Conservation (phyloP, 2,329 filamentous ascomycete species). For the Xylaria digitata region DNA sequence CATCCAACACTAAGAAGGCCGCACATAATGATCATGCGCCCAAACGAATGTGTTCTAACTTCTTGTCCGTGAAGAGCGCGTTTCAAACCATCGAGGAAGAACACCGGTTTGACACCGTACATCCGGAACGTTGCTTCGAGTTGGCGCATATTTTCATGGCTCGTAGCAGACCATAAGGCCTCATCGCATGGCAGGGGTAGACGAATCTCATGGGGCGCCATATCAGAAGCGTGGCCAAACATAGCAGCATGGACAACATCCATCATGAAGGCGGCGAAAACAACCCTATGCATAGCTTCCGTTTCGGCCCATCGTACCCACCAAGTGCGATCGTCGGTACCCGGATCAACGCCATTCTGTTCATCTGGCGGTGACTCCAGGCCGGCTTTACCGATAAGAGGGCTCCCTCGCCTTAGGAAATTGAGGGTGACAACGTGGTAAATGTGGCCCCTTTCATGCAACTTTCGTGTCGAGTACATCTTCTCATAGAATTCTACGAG, state of each 20-base stretch:
- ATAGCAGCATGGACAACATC: slow-evolving; percentile 91
- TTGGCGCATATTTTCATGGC: slow-evolving; percentile 78
- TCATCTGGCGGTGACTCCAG: slow-evolving; percentile 81
- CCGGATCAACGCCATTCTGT: slow-evolving; percentile 69
- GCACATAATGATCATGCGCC: slow-evolving; percentile 89
- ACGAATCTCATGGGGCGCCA: slow-evolving; percentile 91
- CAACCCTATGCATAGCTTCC: slow-evolving; percentile 86
- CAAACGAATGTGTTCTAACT: slow-evolving; percentile 88
- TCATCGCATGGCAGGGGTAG: slow-evolving; percentile 89
- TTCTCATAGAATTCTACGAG: slow-evolving; percentile 92
- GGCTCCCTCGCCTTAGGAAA: slow-evolving; percentile 85
- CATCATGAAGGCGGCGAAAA: slow-evolving; percentile 90
- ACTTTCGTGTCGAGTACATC: slow-evolving; percentile 82
- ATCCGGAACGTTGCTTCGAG: slow-evolving; percentile 81
- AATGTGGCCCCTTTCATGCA: slow-evolving; percentile 90
- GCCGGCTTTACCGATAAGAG: slow-evolving; percentile 81
- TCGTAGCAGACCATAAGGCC: slow-evolving; percentile 84
- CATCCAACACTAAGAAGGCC: slow-evolving; percentile 90
- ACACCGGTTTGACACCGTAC: slow-evolving; percentile 81
- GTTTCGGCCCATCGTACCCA: slow-evolving; percentile 92
- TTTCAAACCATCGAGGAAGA: slow-evolving; percentile 87
- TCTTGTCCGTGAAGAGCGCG: slow-evolving; percentile 82
- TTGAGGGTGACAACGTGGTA: slow-evolving; percentile 89
- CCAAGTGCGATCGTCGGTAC: slow-evolving; percentile 63
- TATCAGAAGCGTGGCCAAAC: slow-evolving; percentile 90